Base-by-base conservation (phyloP, 2,329 filamentous ascomycete species). In the Penicillium sp. region DNA sequence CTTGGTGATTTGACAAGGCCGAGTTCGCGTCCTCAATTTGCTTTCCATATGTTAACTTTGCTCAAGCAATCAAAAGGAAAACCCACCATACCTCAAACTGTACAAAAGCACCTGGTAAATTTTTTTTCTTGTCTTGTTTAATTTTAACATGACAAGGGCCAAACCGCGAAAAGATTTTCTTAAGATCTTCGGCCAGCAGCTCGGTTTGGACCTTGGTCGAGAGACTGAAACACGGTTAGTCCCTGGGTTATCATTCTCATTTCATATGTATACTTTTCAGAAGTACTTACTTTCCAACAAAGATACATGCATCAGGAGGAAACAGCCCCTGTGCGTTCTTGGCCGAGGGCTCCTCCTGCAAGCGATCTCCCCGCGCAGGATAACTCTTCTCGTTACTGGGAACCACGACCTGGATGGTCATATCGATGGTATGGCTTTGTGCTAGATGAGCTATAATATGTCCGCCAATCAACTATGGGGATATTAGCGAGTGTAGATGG, bases 251-350 rank as follows among this genome's bases (percentile, higher is more conserved):
- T 34, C 13, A 13, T 16, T 26, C n/a, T 20, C 14, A 34, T 27
- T n/a, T n/a, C n/a, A n/a, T n/a, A n/a, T n/a, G n/a, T n/a, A n/a
- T n/a, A n/a, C n/a, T n/a, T n/a, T n/a, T n/a, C n/a, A n/a, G n/a
- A n/a, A n/a, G n/a, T 14, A 62, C 61, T 46, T 59, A 69, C 68
- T 70, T 71, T 38, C 67, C 68, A 31, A 69, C 63, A 47, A 70
- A 71, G 36, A 71, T 54, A 42, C 64, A 64, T 22, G 67, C 67
- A 34, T 60, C 58, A 6, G 68, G 66, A 28, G 64, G 53, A 32
- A 67, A 67, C 14, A 69, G 46, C 23, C 67, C 67, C 45, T 69
- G 66, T 9, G 67, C 66, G 47, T 67, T 69, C 29, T 57, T 56
- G 3, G 60, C 56, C n/a, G 49, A 59, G 23, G 61, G 59, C 20